Evolutionary conservation across 352 stramenopile genomes (phyloP), one percentile per base, ranked within the genome.

Genomic region (Phytophthora vignae): DNA sequence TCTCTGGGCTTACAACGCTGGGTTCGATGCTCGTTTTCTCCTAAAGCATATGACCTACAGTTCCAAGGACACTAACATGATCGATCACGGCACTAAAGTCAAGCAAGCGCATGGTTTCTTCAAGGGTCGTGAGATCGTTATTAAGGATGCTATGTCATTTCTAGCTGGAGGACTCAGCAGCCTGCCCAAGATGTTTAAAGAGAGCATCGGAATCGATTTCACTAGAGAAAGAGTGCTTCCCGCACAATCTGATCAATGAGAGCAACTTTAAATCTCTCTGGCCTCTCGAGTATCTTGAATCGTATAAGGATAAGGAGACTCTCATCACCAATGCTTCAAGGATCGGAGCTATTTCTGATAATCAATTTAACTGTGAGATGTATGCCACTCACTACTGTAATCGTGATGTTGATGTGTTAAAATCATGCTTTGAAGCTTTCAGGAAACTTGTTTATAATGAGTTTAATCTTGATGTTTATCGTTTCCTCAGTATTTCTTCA

Each of bases 151-250:
- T 19, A 66, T 59, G 36, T 33, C 10, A 33, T 59, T 66, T 22
- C 31, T 66, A 3, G 12, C 48, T 19, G 33, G 33, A 21, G 12
- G 19, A 21, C 49, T 66, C 0, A 42, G 10, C 22, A 55, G 12
- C 7, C 27, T 59, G 0, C 60, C 60, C n/a, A 21, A 52, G 9
- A 66, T 66, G 60, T 66, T 66, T n/a, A 21, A 52, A n/a, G n/a
- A n/a, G n/a, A n/a, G n/a, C n/a, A n/a, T n/a, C n/a, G n/a, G n/a
- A n/a, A n/a, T n/a, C n/a, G n/a, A n/a, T n/a, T n/a, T n/a, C n/a
- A n/a, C n/a, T n/a, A n/a, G n/a, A n/a, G n/a, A n/a, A n/a, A n/a
- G 60, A 66, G 15, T 66, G 49, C 40, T 66, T 66, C 22, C 48
- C 60, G 1, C 60, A 66, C 21, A 31, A 59, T 19, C 7, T 66